Evolutionary conservation across 495 filamentous ascomycete species (phyloP).

Genomic region (Neurospora intermedia): DNA sequence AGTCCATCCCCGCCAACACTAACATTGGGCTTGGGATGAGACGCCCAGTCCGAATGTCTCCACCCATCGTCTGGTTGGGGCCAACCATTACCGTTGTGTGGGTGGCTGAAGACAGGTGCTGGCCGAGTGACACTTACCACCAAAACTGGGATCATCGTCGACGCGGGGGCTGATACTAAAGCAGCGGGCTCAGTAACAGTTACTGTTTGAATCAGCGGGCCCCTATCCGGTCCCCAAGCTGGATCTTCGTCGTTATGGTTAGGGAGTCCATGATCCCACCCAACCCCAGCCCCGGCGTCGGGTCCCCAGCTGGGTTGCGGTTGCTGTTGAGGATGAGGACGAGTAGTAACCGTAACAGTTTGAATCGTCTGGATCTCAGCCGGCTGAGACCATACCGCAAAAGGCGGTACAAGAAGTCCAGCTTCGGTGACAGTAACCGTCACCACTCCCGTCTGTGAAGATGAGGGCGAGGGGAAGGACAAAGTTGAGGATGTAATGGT

Average conservation of each 20-base stretch:
- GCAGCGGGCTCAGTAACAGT: background rate
- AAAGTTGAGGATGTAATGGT: background rate
- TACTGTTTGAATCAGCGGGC: background rate
- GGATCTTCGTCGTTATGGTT: background rate
- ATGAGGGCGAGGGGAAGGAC: background rate
- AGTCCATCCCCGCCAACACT: background rate
- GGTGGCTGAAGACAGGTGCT: background rate
- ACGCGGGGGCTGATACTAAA: background rate
- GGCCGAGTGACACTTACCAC: background rate
- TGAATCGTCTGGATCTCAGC: background rate
- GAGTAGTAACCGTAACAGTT: background rate
- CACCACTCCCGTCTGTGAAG: background rate
- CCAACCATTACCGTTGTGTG: background rate
- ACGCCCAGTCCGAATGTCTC: background rate
- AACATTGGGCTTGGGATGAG: background rate
- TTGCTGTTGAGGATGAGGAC: background rate
- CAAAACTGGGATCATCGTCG: background rate
- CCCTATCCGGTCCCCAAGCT: background rate
- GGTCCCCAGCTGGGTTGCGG: background rate
- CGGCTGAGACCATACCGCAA: background rate
- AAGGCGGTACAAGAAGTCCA: background rate
- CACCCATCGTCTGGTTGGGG: background rate
- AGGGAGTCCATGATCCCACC: background rate
- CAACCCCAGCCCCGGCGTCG: background rate
- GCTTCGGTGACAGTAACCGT: background rate